phyloP scores from a whole-genome alignment of 139 green algal species.

The Micractinium sp. region DNA sequence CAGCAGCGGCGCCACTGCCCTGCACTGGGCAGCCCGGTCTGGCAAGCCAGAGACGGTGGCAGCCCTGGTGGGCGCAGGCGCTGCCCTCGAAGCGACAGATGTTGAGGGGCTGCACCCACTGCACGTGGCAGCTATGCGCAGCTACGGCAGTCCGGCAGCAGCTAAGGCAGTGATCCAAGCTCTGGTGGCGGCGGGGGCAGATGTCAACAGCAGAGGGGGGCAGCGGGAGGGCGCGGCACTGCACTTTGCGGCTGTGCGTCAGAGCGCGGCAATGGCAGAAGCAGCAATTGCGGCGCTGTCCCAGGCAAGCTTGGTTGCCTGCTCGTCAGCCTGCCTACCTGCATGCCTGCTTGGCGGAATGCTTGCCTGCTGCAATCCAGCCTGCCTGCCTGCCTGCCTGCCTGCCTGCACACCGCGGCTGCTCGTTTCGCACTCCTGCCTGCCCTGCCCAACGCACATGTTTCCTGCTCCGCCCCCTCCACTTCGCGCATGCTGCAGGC shows the following conservation, averaged over 20 bases:
- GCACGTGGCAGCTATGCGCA: background rate
- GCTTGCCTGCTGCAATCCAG: background rate
- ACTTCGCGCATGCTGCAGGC: no score
- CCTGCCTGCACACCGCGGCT: no score
- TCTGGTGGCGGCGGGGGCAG: background rate
- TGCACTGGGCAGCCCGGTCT: background rate
- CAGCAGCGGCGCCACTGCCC: background rate
- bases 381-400: background rate
- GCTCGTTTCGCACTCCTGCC: no score
- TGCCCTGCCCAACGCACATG: no score
- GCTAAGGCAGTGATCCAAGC: background rate
- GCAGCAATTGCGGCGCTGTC: background rate
- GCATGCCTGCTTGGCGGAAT: no score
- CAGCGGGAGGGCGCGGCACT: no score
- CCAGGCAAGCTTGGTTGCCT: no score
- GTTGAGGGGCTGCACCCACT: background rate
- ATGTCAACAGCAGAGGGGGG: no score
- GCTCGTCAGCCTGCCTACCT: no score
- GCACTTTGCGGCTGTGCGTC: no score
- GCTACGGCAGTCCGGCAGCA: no score
- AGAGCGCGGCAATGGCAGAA: background rate
- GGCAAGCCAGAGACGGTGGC: background rate
- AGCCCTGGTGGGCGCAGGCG: background rate
- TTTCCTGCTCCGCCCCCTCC: no score
- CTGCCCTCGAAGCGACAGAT: background rate